phyloP scores from a whole-genome alignment of 139 green algal genomes.

The Chlamydomonas schloesseri region DNA sequence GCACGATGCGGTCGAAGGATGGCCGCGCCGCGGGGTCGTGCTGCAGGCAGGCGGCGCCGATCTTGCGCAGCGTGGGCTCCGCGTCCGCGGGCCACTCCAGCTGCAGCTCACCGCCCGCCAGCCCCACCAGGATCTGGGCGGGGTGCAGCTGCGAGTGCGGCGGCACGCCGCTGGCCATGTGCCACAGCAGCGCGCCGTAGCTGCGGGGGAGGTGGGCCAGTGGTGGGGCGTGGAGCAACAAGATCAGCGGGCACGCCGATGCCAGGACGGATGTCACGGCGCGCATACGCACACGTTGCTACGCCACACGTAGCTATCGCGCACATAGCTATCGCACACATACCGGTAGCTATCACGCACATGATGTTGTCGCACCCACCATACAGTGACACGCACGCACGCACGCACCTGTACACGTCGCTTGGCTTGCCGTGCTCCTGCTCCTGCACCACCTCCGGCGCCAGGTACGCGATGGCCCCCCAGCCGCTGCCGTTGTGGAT shows the following conservation, averaged over 20 bases:
- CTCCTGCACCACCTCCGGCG: neutral
- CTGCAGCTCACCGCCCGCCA: slow-evolving; percentile 10
- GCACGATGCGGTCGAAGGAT: neutral
- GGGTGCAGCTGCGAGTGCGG: slow-evolving; percentile 11
- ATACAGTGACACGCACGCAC: too few species aligned
- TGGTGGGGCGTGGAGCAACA: too few species aligned
- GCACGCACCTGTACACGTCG: slow-evolving; percentile 4
- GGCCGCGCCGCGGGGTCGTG: slow-evolving; percentile 8
- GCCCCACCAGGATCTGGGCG: slow-evolving; percentile 29
- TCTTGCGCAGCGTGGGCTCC: slow-evolving; percentile 8
- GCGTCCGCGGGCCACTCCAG: slow-evolving; percentile 14
- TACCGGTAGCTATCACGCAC: too few species aligned
- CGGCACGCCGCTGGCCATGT: slow-evolving; percentile 14
- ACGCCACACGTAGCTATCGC: too few species aligned
- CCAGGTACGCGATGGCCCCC: neutral
- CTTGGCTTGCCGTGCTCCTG: neutral
- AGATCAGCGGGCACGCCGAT: too few species aligned
- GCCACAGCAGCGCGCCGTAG: slow-evolving; percentile 24
- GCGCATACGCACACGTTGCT: too few species aligned
- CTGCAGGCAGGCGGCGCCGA: slow-evolving; percentile 28
- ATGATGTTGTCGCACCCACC: too few species aligned
- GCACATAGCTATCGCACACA: too few species aligned
- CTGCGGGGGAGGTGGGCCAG: neutral
- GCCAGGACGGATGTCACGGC: too few species aligned
- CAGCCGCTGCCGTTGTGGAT: neutral